phyloP scores from a whole-genome alignment of 2,329 filamentous ascomycete genomes.

The Claviceps pazoutovae region DNA sequence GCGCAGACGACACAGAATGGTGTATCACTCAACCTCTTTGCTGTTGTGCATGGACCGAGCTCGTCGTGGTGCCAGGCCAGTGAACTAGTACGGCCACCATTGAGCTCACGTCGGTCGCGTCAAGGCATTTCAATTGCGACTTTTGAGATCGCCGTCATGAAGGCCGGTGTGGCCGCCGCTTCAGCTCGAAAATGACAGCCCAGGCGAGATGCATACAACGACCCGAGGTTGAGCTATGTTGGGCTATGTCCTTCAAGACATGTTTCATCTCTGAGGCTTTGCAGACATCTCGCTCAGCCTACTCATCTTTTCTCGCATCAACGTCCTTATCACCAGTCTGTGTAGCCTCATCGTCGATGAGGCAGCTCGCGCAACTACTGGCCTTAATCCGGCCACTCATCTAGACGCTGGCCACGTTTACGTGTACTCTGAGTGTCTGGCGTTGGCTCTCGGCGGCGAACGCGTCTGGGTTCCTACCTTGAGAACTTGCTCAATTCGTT shows the following conservation, averaged over 20 bases:
- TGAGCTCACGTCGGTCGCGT: conserved; percentile 28
- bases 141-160: conserved; percentile 32
- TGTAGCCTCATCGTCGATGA: conserved; percentile 25
- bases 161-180: conserved; percentile 28
- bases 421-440: conserved; percentile 21
- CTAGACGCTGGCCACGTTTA: conserved; percentile 25
- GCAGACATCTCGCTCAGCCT: conserved; percentile 29
- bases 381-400: conserved; percentile 25
- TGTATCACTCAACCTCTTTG: conserved; percentile 27
- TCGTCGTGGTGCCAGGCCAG: conserved; percentile 30
- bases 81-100: conserved; percentile 22
- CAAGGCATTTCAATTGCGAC: conserved; percentile 33
- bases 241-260: conserved; percentile 29
- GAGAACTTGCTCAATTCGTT: conserved; percentile 28
- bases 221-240: conserved; percentile 29
- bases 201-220: conserved; percentile 22
- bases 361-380: conserved; percentile 23
- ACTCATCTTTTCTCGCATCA: conserved; percentile 23
- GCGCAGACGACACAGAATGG: conserved; percentile 26
- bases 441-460: conserved; percentile 24
- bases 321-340: conserved; percentile 23
- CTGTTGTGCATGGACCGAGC: conserved; percentile 33
- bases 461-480: conserved; percentile 26
- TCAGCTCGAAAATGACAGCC: conserved; percentile 25
- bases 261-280: conserved; percentile 30